Conservation (phyloP, 306 rosid genomes). For the Chamaecrista fasciculata region DNA sequence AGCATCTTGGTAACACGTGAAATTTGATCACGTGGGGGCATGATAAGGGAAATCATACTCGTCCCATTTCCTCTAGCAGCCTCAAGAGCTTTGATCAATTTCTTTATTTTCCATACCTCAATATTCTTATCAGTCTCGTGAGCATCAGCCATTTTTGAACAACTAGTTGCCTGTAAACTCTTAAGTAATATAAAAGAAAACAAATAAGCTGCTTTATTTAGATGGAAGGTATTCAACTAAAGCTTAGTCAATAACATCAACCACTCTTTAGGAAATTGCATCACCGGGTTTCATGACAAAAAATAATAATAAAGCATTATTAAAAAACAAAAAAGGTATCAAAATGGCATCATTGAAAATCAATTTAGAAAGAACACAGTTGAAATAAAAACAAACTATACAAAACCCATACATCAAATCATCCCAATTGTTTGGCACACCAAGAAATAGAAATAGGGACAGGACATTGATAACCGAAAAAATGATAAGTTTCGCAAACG, state of each 20-base stretch:
- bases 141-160: conserved; percentile 60
- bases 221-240: background rate
- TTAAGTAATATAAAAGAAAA: background rate
- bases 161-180: conserved; percentile 28
- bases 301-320: background rate
- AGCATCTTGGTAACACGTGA: conserved; percentile 94
- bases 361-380: background rate
- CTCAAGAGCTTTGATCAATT: conserved; percentile 83
- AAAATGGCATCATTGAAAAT: background rate
- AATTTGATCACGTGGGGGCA: conserved; percentile 90
- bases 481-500: background rate
- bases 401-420: background rate
- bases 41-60: conserved; percentile 89
- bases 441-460: background rate
- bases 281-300: background rate
- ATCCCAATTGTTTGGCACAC: background rate
- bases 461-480: background rate
- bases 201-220: conserved; percentile 15
- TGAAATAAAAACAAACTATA: background rate
- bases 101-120: conserved; percentile 91
- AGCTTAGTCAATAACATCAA: background rate
- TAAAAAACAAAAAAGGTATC: no score
- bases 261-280: background rate
- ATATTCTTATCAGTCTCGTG: conserved; percentile 88
- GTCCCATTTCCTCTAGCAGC: conserved; percentile 94